Conservation (phyloP, 2,329 filamentous ascomycete genomes). For the Talaromyces sp. region DNA sequence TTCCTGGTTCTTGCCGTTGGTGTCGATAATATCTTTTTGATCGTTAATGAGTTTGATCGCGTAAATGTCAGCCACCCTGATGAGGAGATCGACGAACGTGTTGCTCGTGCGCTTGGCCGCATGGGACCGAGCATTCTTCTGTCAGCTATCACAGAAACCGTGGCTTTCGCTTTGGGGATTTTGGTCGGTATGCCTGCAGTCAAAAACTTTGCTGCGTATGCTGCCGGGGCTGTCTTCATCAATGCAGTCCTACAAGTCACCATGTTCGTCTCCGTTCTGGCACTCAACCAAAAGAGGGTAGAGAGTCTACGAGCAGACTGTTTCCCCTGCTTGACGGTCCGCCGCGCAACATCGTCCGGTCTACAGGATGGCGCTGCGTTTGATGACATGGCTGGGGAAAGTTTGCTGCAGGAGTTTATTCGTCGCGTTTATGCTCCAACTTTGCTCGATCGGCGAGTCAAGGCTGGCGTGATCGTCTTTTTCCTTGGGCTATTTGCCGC, state of each 20-base stretch:
- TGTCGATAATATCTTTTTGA: slow-evolving; percentile 98
- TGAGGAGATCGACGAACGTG: slow-evolving; percentile 75
- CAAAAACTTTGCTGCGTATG: slow-evolving; percentile 93
- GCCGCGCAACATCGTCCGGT: slow-evolving; percentile 62
- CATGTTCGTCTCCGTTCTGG: slow-evolving; percentile 89
- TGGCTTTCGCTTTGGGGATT: slow-evolving; percentile 85
- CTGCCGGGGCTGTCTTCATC: slow-evolving; percentile 91
- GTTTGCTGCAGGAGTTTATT: slow-evolving; percentile 77
- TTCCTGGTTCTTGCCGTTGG: slow-evolving; percentile 95
- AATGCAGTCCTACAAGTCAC: slow-evolving; percentile 96
- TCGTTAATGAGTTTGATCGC: slow-evolving; percentile 95
- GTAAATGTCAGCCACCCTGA: slow-evolving; percentile 91
- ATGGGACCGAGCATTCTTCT: slow-evolving; percentile 97
- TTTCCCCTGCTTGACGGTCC: slow-evolving; percentile 80
- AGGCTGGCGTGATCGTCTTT: slow-evolving; percentile 67
- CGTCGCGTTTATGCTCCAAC: slow-evolving; percentile 81
- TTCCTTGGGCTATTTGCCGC: slow-evolving; percentile 87
- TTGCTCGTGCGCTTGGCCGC: slow-evolving; percentile 82
- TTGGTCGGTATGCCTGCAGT: slow-evolving; percentile 98
- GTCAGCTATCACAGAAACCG: slow-evolving; percentile 89
- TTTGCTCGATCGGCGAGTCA: slow-evolving; percentile 74
- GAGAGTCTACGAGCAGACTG: slow-evolving; percentile 87
- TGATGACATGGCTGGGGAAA: slow-evolving; percentile 72
- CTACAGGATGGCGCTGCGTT: slow-evolving; percentile 62
- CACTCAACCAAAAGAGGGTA: slow-evolving; percentile 84